Conservation (phyloP, 768 basidiomycete genomes). For the Xerocomellus chrysenteron region DNA sequence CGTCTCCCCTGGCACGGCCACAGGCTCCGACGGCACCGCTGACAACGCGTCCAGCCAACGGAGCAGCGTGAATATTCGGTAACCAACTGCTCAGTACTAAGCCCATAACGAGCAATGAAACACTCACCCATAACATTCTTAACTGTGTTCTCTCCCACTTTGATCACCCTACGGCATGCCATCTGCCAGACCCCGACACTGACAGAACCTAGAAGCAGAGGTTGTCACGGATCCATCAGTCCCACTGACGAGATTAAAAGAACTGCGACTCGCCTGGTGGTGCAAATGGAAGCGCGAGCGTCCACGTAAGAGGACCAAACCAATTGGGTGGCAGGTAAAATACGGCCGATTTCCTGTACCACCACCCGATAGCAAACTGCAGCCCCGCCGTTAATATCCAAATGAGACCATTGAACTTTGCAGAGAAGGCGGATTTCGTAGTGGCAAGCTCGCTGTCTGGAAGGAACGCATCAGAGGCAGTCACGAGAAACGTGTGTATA, state of each 20-base stretch:
- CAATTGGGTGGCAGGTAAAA: constrained; percentile 91
- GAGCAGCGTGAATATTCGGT: background rate
- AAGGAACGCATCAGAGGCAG: constrained; percentile 1
- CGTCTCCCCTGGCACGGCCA: constrained; percentile 15
- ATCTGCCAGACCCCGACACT: constrained; percentile 95
- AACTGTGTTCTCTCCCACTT: constrained; percentile 69
- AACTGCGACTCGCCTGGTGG: constrained; percentile 62
- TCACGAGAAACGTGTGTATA: background rate
- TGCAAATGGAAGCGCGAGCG: constrained; percentile 87
- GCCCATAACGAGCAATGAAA: constrained; percentile 3
- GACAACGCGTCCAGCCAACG: background rate
- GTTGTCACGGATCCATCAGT: background rate
- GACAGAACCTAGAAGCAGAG: constrained; percentile 65
- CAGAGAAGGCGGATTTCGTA: constrained; percentile 58
- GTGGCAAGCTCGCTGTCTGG: constrained; percentile 68
- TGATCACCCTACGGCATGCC: constrained; percentile 85
- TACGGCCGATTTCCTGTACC: constrained; percentile 86
- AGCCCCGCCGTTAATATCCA: constrained; percentile 88
- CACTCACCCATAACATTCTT: constrained; percentile 56
- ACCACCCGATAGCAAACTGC: constrained; percentile 86
- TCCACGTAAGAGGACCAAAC: constrained; percentile 89
- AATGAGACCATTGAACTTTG: constrained; percentile 69
- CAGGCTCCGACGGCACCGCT: constrained; percentile 25
- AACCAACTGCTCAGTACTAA: background rate
- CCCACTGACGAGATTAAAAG: background rate